These are phyloP conservation scores for Cicer bijugum DNA, from an alignment of 306 rosid species.

Conservation along the genomic window DNA sequence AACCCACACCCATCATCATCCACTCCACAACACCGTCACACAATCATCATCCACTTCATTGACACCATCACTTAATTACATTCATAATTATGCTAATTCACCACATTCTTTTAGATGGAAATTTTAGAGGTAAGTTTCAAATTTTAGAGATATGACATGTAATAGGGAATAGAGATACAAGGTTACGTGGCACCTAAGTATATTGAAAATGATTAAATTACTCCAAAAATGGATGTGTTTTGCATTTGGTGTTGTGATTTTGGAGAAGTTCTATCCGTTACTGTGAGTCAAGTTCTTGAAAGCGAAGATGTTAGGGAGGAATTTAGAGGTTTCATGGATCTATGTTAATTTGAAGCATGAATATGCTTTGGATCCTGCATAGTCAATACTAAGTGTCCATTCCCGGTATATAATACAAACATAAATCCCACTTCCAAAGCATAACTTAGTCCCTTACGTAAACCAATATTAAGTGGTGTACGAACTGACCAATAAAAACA, in stretches of 20 bases:
- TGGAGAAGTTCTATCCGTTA: constrained; percentile 56
- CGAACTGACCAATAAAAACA: too few relatives aligned
- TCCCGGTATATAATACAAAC: too few relatives aligned
- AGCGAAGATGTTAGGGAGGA: constrained; percentile 63
- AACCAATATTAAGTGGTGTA: too few relatives aligned
- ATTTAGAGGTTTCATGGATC: constrained; percentile 64
- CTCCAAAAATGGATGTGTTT: constrained; percentile 71
- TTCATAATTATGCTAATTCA: constrained; percentile 66
- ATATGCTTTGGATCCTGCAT: constrained; percentile 68
- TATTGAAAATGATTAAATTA: constrained; percentile 63
- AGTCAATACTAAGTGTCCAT: neutral
- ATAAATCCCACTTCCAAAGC: too few relatives aligned
- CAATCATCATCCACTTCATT: too few relatives aligned
- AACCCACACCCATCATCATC: too few relatives aligned
- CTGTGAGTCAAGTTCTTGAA: constrained; percentile 52
- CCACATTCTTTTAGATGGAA: constrained; percentile 65
- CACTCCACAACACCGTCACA: too few relatives aligned
- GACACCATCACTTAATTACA: constrained; percentile 48
- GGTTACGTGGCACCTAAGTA: constrained; percentile 85
- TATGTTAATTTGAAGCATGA: constrained; percentile 42
- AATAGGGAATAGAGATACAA: constrained; percentile 54
- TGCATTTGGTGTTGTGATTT: constrained; percentile 67
- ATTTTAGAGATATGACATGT: constrained; percentile 77
- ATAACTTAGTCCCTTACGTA: too few relatives aligned
- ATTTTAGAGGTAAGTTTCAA: constrained; percentile 63